A percentile compares a stretch with the other conserved stretches of the same genome.
phyloP scores from a whole-genome alignment of 2,329 filamentous ascomycete genomes.

The Aspergillus tubingensis region DNA sequence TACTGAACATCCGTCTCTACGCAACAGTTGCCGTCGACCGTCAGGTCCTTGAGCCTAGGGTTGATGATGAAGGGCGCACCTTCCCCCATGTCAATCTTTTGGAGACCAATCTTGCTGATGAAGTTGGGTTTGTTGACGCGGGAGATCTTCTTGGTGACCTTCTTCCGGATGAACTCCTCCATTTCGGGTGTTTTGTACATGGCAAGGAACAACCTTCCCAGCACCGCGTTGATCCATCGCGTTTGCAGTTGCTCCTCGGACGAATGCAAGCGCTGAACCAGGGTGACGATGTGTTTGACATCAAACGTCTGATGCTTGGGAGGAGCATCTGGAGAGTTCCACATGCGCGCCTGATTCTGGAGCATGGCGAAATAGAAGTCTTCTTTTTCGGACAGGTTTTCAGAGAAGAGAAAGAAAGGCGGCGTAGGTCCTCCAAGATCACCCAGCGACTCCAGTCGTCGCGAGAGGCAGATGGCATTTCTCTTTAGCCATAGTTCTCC shows the following conservation, averaged over 20 bases:
- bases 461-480: constrained; percentile 80
- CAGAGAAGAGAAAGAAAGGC: constrained; percentile 91
- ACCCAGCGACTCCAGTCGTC: constrained; percentile 57
- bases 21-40: constrained; percentile 84
- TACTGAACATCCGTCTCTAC: constrained; percentile 88
- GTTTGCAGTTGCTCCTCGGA: constrained; percentile 89
- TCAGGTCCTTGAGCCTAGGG: constrained; percentile 82
- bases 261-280: constrained; percentile 88
- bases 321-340: constrained; percentile 57
- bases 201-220: constrained; percentile 85
- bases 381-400: constrained; percentile 94
- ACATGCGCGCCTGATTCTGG: constrained; percentile 74
- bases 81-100: constrained; percentile 81
- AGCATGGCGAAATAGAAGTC: constrained; percentile 96
- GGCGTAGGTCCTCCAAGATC: constrained; percentile 65
- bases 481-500: constrained; percentile 95
- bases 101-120: constrained; percentile 79
- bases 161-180: constrained; percentile 75
- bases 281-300: constrained; percentile 79
- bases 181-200: constrained; percentile 82
- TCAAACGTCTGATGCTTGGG: constrained; percentile 77
- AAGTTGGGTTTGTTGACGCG: constrained; percentile 90
- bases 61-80: constrained; percentile 87
- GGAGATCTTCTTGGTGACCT: constrained; percentile 94
- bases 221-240: constrained; percentile 88